Evolutionary conservation across 257 asterid genomes (phyloP).

Genomic region (Solanum pimpinellifolium): DNA sequence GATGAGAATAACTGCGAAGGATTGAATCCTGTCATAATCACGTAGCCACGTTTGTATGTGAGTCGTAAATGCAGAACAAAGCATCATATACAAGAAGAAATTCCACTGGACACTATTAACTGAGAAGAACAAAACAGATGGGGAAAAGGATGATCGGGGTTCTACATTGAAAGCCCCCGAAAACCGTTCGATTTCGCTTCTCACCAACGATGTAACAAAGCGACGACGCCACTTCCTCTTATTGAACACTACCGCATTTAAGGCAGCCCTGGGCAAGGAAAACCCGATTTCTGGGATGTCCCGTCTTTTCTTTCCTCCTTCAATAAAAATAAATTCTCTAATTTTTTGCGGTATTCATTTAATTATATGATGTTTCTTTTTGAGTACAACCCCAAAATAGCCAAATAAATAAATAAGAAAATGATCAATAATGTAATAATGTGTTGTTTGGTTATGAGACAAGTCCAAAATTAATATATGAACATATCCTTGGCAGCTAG

Average conservation of each 20-base stretch:
- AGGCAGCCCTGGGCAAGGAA: background rate
- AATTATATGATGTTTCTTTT: background rate
- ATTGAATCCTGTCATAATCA: constrained; percentile 77
- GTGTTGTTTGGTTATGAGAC: background rate
- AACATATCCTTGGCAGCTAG: background rate
- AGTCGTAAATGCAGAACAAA: constrained; percentile 48
- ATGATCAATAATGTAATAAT: background rate
- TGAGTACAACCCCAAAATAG: background rate
- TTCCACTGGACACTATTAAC: background rate
- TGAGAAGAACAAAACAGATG: background rate
- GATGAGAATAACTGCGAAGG: constrained; percentile 66
- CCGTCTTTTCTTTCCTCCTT: background rate
- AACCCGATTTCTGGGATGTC: background rate
- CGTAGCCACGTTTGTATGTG: constrained; percentile 65
- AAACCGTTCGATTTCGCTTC: background rate
- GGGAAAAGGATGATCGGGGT: background rate
- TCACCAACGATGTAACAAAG: background rate
- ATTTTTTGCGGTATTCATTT: background rate
- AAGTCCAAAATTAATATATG: background rate
- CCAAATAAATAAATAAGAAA: background rate
- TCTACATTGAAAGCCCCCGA: background rate
- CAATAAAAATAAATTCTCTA: background rate
- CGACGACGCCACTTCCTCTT: background rate
- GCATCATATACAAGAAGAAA: constrained; percentile 33
- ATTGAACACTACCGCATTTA: background rate